These are phyloP conservation scores for Chaetomium sp. DNA, from an alignment of 2,329 filamentous ascomycete species.

Conservation along the genomic window DNA sequence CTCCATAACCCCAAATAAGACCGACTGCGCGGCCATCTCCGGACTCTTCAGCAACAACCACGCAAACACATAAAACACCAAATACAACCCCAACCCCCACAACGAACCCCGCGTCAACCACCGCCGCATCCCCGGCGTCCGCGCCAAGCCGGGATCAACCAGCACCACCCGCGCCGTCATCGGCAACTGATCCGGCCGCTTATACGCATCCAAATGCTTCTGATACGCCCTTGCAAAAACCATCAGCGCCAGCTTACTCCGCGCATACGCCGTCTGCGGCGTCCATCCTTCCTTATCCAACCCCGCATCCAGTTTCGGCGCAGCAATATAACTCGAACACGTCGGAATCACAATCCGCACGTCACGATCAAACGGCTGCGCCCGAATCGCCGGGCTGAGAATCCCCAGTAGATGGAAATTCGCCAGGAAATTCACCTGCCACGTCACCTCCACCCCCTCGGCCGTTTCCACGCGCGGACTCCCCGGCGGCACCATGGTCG, in stretches of 20 bases:
- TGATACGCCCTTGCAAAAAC: slow-evolving; percentile 86
- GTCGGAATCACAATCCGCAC: slow-evolving; percentile 81
- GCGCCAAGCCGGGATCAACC: slow-evolving; percentile 76
- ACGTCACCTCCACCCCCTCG: slow-evolving; percentile 81
- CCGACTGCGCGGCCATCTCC: slow-evolving; percentile 75
- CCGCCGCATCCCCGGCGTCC: slow-evolving; percentile 80
- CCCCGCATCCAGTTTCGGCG: slow-evolving; percentile 56
- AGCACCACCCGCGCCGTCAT: slow-evolving; percentile 78
- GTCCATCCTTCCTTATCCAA: slow-evolving; percentile 43
- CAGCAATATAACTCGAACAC: slow-evolving; percentile 81
- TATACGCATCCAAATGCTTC: slow-evolving; percentile 80
- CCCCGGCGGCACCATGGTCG: slow-evolving; percentile 65
- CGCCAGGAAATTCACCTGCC: slow-evolving; percentile 91
- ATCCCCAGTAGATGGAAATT: slow-evolving; percentile 95
- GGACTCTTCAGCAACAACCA: slow-evolving; percentile 88
- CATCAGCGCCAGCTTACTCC: slow-evolving; percentile 74
- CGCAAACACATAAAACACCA: slow-evolving; percentile 70
- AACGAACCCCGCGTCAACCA: slow-evolving; percentile 84
- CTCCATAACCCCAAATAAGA: slow-evolving; percentile 83
- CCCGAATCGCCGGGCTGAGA: slow-evolving; percentile 79
- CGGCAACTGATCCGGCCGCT: slow-evolving; percentile 74
- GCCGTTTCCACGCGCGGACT: slow-evolving; percentile 53
- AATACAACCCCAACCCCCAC: slow-evolving; percentile 69
- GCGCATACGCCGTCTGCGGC: slow-evolving; percentile 52
- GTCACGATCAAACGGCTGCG: slow-evolving; percentile 89